Percentiles rank a stretch among this genome's conserved stretches.
Evolutionary conservation across 345 rosid genomes (phyloP).

Genomic region (Citrus australasica): DNA sequence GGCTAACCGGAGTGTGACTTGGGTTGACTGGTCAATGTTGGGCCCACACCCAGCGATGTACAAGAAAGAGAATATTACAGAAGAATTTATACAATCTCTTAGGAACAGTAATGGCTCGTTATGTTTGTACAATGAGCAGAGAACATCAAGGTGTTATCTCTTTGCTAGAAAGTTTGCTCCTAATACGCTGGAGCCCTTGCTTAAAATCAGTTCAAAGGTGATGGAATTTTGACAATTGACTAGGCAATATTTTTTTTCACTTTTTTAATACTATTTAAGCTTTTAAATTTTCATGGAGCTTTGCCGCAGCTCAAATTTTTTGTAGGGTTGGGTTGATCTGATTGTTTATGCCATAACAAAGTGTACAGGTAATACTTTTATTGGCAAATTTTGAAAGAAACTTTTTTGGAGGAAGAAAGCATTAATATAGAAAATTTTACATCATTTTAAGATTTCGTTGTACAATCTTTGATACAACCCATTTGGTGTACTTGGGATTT

Average conservation of each 20-base stretch:
- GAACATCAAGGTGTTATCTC: slow-evolving; percentile 65
- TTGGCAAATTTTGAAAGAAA: background rate
- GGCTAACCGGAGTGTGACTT: slow-evolving; percentile 75
- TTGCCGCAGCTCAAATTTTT: slow-evolving; percentile 7
- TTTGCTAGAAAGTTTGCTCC: slow-evolving; percentile 91
- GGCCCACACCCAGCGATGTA: slow-evolving; percentile 87
- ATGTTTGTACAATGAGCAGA: slow-evolving; percentile 64
- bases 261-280: no score
- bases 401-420: background rate
- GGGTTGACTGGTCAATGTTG: slow-evolving; percentile 90
- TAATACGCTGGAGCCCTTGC: slow-evolving; percentile 63
- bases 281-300: slow-evolving; percentile 9
- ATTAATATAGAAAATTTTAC: background rate
- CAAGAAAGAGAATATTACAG: slow-evolving; percentile 48
- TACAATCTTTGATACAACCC: no score
- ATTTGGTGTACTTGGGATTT: background rate
- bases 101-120: slow-evolving; percentile 51
- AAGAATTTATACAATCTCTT: slow-evolving; percentile 55
- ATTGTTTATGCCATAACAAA: background rate
- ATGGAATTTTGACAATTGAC: slow-evolving; percentile 51
- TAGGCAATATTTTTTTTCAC: background rate
- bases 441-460: background rate
- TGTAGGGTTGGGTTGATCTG: slow-evolving; percentile 4
- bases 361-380: slow-evolving; percentile 6
- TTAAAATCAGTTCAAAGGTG: slow-evolving; percentile 61